Evolutionary conservation across 2,329 filamentous ascomycete species (phyloP), one percentile per base, ranked within the genome.

Genomic region (Zymoseptoria crescenta): DNA sequence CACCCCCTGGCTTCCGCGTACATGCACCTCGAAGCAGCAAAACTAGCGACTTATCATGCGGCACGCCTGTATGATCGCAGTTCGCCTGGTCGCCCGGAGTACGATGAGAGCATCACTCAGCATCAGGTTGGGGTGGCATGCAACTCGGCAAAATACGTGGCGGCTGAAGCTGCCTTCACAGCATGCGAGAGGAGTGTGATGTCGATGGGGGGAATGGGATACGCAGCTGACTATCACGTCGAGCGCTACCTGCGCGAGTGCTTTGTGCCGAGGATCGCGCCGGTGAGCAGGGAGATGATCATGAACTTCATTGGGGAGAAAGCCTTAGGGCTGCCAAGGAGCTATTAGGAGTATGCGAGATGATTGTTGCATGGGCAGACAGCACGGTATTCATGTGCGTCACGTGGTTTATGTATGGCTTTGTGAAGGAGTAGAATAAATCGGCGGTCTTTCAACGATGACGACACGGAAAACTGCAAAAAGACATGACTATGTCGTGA

Each of bases 221-320:
- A 85, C 72, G 82, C 83, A 6, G 79, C 81, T 60, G 83, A 85
- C 65, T 85, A 84, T 65, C 80, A 86, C 68, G 83, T 85, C 0
- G 83, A 85, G 70, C 73, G 83, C 52, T 86, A 82, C 69, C 65
- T 85, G 56, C 74, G 83, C 45, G 83, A 85, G 69, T 80, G 79
- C 56, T 78, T 85, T 59, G 81, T 85, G 8, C 83, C 83, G 1
- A 69, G 83, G 21, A 82, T 85, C 60, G 83, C 83, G 2, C 83
- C 83, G 0, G 80, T 85, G 5, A 83, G 80, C 64, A 71, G 80
- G 57, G 87, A 90, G 75, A 90, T 90, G 87, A 88, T 90, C 56
- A 75, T 88, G 76, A 90, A 89, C 64, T 89, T 85, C 70, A 81
- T 90, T 10, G 79, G 81, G 2, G 87, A 89, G 70, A 88, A 83